Base-by-base conservation (phyloP, 805 yeast genomes). In the Brettanomyces sp. region DNA sequence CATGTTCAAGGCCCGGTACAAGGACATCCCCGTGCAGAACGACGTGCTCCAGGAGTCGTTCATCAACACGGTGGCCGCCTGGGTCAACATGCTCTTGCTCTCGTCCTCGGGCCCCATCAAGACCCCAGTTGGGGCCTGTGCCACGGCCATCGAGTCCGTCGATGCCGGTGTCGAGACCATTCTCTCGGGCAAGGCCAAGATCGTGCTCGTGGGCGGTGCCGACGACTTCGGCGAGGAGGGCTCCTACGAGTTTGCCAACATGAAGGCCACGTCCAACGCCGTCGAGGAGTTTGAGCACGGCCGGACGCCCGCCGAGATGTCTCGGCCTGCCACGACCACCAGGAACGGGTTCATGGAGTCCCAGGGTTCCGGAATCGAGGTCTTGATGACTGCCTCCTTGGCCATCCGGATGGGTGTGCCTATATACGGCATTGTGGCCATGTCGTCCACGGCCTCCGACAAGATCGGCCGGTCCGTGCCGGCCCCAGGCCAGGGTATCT, bases 211-310 rank as follows among this genome's bases (percentile, higher is more conserved):
- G 58, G 99, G 99, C 77, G 99, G 99, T 71, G 89, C 86, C 67
- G 99, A 93, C 73, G 99, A 93, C 63, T 90, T 93, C 91, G 96
- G 89, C 70, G 99, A 93, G 71, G 99, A 93, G 72, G 97, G 98
- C 56, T 89, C 97, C 49, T 85, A 80, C 61, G 99, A 93, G 69
- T 93, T 93, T 68, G 99, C 87, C 59, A 93, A 93, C 74, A 93
- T 93, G 99, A 90, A 90, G 61, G 99, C 99, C 41, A 93, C 99
- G 40, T 85, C 96, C 30, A 88, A 91, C 70, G 74, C 97, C 25
- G 62, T 78, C 49, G 87, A 82, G 49, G 99, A 93, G 72, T 74
- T 84, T 56, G 95, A 78, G 43, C 93, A 87, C 55, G 99, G 99
- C 54, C 87, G 99, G 74, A 87, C 97, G 44, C 98, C 99, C 56